These are phyloP conservation scores for Verbena officinalis DNA, from an alignment of 257 asterid species.

Conservation along the genomic window DNA sequence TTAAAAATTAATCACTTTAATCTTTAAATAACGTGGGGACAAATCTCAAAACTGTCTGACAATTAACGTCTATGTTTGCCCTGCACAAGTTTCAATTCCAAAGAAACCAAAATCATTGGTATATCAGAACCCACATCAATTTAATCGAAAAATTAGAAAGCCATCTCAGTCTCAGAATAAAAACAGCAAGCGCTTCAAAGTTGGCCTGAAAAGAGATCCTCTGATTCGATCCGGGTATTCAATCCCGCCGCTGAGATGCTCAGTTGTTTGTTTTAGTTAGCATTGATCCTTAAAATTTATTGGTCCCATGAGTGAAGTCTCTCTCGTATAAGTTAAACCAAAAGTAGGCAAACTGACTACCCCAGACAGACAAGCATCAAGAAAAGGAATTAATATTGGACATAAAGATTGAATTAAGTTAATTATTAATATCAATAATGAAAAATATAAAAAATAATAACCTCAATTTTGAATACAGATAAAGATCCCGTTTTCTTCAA, in stretches of 20 bases:
- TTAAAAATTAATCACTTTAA: no score
- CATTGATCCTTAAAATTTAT: not conserved
- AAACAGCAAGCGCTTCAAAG: no score
- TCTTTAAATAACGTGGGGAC: no score
- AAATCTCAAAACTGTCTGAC: no score
- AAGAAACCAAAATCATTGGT: not conserved
- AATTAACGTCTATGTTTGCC: no score
- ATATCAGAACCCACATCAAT: not conserved
- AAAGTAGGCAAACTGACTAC: not conserved
- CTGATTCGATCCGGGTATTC: no score
- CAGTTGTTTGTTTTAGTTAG: not conserved
- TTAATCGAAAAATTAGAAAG: no score
- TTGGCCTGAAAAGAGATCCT: no score
- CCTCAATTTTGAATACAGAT: slow-evolving; percentile 78
- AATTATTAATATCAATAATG: not conserved
- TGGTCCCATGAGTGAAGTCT: not conserved
- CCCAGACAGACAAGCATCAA: no score
- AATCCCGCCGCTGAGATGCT: no score
- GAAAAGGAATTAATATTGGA: slow-evolving; percentile 24
- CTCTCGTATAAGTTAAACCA: slow-evolving; percentile 5
- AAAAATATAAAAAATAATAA: slow-evolving; percentile 19
- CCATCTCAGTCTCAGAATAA: no score
- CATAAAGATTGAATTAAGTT: not conserved
- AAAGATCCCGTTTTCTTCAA: slow-evolving; percentile 78
- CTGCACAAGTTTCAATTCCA: not conserved